phyloP scores from a whole-genome alignment of 805 yeast genomes.

The Saturnispora kantuleensis region DNA sequence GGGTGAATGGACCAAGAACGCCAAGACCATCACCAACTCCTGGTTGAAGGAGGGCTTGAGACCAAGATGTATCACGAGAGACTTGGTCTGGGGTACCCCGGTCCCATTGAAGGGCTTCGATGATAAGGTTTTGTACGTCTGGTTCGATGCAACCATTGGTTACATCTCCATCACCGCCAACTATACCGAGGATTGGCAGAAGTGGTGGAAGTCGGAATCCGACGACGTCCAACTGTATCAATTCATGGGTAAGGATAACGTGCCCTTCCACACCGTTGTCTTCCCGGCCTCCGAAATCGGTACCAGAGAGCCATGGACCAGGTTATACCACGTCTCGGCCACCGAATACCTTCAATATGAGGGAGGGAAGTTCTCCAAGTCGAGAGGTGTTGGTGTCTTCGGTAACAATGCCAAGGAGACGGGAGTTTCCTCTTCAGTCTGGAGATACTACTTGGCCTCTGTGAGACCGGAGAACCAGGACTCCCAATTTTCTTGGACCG shows the following conservation, averaged over 20 bases:
- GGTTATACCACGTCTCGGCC: slow-evolving; percentile 80
- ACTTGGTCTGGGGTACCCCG: slow-evolving; percentile 96
- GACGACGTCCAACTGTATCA: slow-evolving; percentile 82
- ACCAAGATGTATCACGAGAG: slow-evolving; percentile 96
- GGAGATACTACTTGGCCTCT: slow-evolving; percentile 93
- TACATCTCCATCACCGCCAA: slow-evolving; percentile 93
- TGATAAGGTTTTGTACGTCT: slow-evolving; percentile 89
- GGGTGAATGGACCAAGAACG: slow-evolving; percentile 89
- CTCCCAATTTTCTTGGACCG: slow-evolving; percentile 95
- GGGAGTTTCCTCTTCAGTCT: slow-evolving; percentile 83
- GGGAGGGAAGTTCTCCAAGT: slow-evolving; percentile 95
- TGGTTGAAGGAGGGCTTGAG: slow-evolving; percentile 92
- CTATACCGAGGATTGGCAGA: slow-evolving; percentile 67
- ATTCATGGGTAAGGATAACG: slow-evolving; percentile 99
- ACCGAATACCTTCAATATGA: slow-evolving; percentile 97
- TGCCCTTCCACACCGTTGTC: slow-evolving; percentile 96
- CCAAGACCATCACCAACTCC: slow-evolving; percentile 76
- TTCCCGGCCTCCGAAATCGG: slow-evolving; percentile 93
- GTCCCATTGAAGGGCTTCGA: slow-evolving; percentile 83
- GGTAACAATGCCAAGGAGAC: slow-evolving; percentile 96
- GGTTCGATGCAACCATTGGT: slow-evolving; percentile 99
- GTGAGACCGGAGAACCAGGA: slow-evolving; percentile 94
- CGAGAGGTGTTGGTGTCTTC: slow-evolving; percentile 96
- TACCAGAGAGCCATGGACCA: slow-evolving; percentile 82
- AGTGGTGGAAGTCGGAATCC: slow-evolving; percentile 44